Conservation (phyloP, 345 rosid genomes). For the Eucalyptus sp. region DNA sequence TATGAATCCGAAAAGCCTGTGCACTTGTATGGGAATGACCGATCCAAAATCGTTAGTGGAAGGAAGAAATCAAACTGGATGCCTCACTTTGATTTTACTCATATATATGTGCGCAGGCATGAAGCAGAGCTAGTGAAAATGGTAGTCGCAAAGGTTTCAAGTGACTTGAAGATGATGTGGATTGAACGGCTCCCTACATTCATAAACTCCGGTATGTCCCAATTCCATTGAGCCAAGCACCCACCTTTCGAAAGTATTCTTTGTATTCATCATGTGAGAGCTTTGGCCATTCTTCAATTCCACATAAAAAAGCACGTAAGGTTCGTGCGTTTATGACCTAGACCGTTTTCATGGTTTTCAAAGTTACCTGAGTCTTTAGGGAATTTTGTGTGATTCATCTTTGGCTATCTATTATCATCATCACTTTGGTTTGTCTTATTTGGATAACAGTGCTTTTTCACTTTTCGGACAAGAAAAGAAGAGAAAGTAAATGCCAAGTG, state of each 20-base stretch:
- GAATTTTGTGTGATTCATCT: not conserved
- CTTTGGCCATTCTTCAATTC: not conserved
- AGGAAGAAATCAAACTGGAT: not conserved
- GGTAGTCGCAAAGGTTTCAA: not conserved
- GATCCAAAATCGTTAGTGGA: not conserved
- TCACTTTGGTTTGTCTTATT: not conserved
- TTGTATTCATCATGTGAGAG: not conserved
- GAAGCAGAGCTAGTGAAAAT: not conserved
- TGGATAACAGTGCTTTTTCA: not conserved
- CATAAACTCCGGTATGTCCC: not conserved
- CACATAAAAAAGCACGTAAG: not conserved
- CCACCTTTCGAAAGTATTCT: not conserved
- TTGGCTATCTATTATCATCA: not conserved
- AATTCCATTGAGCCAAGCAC: not conserved
- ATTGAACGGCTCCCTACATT: not conserved
- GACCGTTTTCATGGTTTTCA: not conserved
- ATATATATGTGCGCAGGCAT: not conserved
- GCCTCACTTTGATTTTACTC: not conserved
- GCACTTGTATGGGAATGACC: not conserved
- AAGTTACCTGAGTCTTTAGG: not conserved
- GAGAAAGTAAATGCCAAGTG: not conserved
- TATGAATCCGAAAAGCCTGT: not conserved
- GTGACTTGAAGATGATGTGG: not conserved
- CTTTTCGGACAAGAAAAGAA: not conserved
- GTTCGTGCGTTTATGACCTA: not conserved